Evolutionary conservation across 257 asterid genomes (phyloP).

Genomic region (Fraxinus americana): DNA sequence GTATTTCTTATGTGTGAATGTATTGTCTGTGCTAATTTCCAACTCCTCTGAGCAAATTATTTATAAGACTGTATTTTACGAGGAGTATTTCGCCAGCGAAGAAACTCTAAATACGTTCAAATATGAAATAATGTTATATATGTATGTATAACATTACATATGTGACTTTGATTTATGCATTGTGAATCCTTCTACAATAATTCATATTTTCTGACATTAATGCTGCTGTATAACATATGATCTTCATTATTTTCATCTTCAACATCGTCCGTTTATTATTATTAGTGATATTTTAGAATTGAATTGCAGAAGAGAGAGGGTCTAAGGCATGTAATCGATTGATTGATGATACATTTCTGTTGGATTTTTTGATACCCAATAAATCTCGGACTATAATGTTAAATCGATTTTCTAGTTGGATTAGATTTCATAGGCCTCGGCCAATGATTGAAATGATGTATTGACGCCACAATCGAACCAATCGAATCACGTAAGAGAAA

Average conservation of each 20-base stretch:
- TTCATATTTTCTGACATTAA: too few species aligned
- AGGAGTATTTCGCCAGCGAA: background rate
- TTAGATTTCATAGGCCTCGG: too few species aligned
- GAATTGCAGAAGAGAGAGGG: background rate
- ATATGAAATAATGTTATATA: conserved; percentile 19
- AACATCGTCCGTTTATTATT: background rate
- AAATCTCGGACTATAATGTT: too few species aligned
- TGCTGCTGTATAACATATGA: background rate
- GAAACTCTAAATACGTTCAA: conserved; percentile 10
- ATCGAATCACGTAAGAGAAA: too few species aligned
- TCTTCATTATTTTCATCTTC: too few species aligned
- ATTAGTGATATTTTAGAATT: background rate
- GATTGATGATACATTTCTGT: background rate
- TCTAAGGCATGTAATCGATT: background rate
- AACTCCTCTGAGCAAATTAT: conserved; percentile 13
- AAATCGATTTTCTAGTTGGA: too few species aligned
- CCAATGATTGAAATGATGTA: too few species aligned
- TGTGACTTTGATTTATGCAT: background rate
- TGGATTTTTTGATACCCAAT: too few species aligned
- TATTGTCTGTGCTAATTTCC: conserved; percentile 23
- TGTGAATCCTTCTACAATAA: background rate
- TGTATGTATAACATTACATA: background rate
- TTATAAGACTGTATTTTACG: conserved; percentile 17
- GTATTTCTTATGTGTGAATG: conserved; percentile 18
- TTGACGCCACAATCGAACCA: too few species aligned